Conservation (phyloP, 2,329 filamentous ascomycete genomes). For the Juglanconis juglandina region DNA sequence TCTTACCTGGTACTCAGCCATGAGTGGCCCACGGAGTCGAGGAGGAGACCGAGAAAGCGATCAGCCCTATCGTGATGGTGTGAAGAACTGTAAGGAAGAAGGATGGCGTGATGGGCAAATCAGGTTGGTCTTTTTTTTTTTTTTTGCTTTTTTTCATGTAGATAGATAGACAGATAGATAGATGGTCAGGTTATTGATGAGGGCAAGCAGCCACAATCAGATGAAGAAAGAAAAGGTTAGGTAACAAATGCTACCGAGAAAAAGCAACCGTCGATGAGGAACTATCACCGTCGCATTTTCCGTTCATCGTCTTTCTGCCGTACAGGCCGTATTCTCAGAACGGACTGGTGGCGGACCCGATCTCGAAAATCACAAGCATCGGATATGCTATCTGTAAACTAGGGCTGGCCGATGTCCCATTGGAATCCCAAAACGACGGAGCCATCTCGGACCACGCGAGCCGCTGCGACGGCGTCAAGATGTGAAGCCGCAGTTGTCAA, state of each 20-base stretch:
- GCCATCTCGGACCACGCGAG: not conserved
- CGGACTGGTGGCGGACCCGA: no score
- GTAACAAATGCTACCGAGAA: not conserved
- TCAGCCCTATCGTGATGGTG: not conserved
- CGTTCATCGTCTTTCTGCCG: no score
- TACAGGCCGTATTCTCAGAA: no score
- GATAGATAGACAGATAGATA: no score
- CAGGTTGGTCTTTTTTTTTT: no score
- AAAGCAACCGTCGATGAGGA: not conserved
- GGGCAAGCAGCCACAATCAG: not conserved
- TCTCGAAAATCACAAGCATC: no score
- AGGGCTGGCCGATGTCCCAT: no score
- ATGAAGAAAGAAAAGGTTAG: not conserved
- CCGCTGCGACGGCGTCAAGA: conserved; percentile 12
- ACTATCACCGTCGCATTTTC: no score
- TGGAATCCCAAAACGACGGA: not conserved
- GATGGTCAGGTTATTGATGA: no score
- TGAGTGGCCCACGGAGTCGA: not conserved
- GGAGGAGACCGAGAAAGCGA: not conserved
- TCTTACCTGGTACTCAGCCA: not conserved
- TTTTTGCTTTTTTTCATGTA: no score
- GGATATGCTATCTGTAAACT: no score
- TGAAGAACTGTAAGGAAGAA: not conserved
- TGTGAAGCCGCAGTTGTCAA: not conserved
- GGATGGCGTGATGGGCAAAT: no score